These are phyloP conservation scores for Mucor racemosus DNA, from an alignment of 371 early-diverging fungal species.

Conservation along the genomic window DNA sequence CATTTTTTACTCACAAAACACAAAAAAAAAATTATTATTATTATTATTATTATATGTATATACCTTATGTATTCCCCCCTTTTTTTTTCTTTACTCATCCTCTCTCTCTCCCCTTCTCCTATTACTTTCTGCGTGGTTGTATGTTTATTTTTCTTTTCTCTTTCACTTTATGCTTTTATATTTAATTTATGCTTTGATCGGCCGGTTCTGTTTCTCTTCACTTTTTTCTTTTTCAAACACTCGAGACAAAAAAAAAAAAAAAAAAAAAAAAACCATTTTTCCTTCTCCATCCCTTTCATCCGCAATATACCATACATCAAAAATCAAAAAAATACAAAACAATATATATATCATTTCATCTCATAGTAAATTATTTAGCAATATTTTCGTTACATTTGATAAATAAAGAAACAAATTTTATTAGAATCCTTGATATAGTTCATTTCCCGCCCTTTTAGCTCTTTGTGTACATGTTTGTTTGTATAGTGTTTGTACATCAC, in stretches of 20 bases:
- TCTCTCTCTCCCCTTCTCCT: neutral
- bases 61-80: slow-evolving; percentile 4
- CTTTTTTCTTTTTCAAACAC: slow-evolving; percentile 2
- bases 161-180: slow-evolving; percentile 9
- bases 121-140: slow-evolving; percentile 21
- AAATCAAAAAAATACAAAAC: neutral
- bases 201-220: slow-evolving; percentile 31
- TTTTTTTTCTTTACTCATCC: no score
- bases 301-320: neutral
- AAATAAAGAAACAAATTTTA: neutral
- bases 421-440: neutral
- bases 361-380: neutral
- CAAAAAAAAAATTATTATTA: slow-evolving; percentile 1
- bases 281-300: neutral
- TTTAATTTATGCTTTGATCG: slow-evolving; percentile 32
- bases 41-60: slow-evolving; percentile 15
- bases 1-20: neutral
- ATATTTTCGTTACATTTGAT: neutral
- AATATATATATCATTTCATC: neutral
- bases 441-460: slow-evolving; percentile 11
- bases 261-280: slow-evolving; percentile 2
- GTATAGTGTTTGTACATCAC: neutral
- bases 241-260: slow-evolving; percentile 2
- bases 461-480: neutral
- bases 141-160: slow-evolving; percentile 10